Evolutionary conservation across 2,329 filamentous ascomycete genomes (phyloP).

Genomic region (Scedosporium aurantiacum): DNA sequence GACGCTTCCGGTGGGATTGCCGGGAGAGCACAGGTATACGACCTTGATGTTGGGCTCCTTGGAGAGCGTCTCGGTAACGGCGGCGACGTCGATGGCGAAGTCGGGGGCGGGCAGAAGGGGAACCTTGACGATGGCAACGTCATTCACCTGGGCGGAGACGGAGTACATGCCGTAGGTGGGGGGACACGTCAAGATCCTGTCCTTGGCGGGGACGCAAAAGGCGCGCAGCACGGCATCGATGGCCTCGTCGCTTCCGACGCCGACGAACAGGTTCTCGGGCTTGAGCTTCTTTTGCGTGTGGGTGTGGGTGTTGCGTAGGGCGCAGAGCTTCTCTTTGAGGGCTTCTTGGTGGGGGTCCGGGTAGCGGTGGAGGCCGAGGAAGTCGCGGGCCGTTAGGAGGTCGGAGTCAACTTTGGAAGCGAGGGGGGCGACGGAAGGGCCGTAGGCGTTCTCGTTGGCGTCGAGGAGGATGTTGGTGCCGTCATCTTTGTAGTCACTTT

Average conservation of each 20-base stretch:
- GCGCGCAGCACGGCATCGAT: conserved; percentile 89
- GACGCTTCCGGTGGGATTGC: conserved; percentile 80
- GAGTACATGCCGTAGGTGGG: conserved; percentile 98
- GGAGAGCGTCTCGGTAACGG: conserved; percentile 56
- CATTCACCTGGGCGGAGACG: conserved; percentile 90
- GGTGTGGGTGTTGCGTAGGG: conserved; percentile 72
- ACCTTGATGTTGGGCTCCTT: conserved; percentile 61
- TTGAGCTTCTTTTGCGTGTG: conserved; percentile 65
- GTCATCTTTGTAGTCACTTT: conserved; percentile 96
- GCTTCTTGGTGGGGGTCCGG: conserved; percentile 88
- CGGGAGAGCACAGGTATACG: conserved; percentile 85
- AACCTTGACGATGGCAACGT: conserved; percentile 76
- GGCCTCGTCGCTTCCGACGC: conserved; percentile 91
- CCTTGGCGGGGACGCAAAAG: conserved; percentile 78
- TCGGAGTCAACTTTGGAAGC: conserved; percentile 31
- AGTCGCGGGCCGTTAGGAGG: conserved; percentile 43
- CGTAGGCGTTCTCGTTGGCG: conserved; percentile 95
- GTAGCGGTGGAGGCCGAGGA: conserved; percentile 81
- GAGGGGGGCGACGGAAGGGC: conserved; percentile 57
- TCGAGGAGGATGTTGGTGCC: conserved; percentile 92
- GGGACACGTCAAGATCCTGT: conserved; percentile 89
- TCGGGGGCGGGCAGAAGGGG: conserved; percentile 60
- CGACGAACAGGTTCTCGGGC: conserved; percentile 82
- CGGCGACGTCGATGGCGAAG: conserved; percentile 64
- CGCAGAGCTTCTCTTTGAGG: conserved; percentile 78